phyloP scores from a whole-genome alignment of 192 early-diverging fungal species.

The Backusella psychrophila region DNA sequence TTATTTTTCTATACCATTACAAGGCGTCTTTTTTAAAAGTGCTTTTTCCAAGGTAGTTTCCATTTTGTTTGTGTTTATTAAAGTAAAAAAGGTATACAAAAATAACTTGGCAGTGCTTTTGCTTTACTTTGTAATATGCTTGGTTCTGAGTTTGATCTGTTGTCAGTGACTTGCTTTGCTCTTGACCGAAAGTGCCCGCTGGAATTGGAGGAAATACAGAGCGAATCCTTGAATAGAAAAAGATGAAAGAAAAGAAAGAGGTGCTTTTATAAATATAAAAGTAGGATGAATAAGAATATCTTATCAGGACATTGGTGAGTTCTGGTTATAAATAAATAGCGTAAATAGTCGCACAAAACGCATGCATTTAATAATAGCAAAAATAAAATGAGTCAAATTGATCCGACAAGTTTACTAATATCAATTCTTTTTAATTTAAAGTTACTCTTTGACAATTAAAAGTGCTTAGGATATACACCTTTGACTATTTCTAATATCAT shows the following conservation, averaged over 20 bases:
- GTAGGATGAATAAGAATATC: background rate
- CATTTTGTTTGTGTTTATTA: background rate
- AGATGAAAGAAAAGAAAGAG: background rate
- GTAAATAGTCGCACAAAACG: background rate
- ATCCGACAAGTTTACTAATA: background rate
- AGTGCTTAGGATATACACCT: too few species aligned
- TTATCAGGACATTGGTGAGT: background rate
- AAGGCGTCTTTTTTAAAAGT: conserved; percentile 12
- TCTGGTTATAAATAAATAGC: background rate
- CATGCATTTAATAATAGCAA: background rate
- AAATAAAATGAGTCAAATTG: background rate
- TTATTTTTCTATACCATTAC: conserved; percentile 4
- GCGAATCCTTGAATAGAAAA: background rate
- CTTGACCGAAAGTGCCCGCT: background rate
- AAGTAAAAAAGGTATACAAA: background rate
- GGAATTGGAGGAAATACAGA: background rate
- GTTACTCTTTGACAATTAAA: too few species aligned
- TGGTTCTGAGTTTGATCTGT: background rate
- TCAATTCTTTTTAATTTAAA: too few species aligned
- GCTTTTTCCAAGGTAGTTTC: background rate
- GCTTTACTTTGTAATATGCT: background rate
- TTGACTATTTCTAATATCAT: background rate
- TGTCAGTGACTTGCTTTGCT: background rate
- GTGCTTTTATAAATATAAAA: background rate
- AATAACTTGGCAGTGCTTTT: background rate